These are phyloP conservation scores for Tephrocybe rancida DNA, from an alignment of 768 basidiomycete genomes.

Conservation along the genomic window DNA sequence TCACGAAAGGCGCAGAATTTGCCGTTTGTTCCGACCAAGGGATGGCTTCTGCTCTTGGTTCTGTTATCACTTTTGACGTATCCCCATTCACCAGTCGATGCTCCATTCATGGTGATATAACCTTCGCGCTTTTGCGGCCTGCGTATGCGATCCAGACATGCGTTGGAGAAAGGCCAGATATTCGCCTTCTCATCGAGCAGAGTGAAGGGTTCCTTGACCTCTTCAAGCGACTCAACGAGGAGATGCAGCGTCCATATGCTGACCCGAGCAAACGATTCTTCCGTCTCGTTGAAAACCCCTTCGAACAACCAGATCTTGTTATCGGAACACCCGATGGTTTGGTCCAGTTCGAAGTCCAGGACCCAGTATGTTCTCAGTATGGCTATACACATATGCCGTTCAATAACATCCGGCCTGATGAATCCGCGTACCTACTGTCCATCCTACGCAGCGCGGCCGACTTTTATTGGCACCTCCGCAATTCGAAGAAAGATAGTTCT, in stretches of 20 bases:
- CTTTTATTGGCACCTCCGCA: neutral
- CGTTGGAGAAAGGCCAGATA: neutral
- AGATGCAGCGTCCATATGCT: neutral
- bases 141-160: slow-evolving; percentile 1
- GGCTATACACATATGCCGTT: slow-evolving; percentile 1
- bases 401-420: neutral
- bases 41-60: neutral
- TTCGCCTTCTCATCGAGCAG: neutral
- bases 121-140: neutral
- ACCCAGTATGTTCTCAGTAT: neutral
- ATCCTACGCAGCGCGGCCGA: neutral
- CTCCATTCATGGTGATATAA: neutral
- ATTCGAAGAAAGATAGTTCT: neutral
- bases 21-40: neutral
- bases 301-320: neutral
- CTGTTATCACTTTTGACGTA: neutral
- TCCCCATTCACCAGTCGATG: neutral
- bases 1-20: neutral
- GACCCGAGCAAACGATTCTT: neutral
- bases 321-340: neutral
- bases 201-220: neutral
- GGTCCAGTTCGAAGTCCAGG: neutral
- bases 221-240: neutral
- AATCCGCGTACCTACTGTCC: neutral
- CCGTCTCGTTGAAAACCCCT: no score